Conservation (phyloP, 495 filamentous ascomycete species). For the Penicillium fimorum region DNA sequence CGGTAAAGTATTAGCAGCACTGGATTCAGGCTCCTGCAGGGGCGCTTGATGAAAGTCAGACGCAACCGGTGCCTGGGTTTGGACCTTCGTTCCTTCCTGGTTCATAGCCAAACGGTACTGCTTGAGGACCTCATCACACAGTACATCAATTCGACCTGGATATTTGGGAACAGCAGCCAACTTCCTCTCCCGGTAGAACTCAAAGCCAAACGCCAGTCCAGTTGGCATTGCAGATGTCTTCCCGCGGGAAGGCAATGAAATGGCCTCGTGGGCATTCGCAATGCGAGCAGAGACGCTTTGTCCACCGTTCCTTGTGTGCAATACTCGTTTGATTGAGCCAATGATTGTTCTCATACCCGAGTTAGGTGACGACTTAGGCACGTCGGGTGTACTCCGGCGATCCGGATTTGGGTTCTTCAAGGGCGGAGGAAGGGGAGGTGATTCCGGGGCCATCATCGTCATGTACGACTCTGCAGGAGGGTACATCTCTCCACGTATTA, state of each 20-base stretch:
- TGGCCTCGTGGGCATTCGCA: conserved; percentile 32
- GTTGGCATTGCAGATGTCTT: conserved; percentile 48
- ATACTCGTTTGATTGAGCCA: conserved; percentile 82
- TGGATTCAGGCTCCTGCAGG: conserved; percentile 3
- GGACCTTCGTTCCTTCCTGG: conserved; percentile 9
- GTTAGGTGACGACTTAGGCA: conserved; percentile 40
- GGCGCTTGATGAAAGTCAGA: conserved; percentile 11
- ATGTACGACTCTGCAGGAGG: conserved; percentile 76
- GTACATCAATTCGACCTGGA: conserved; percentile 63
- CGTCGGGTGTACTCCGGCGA: conserved; percentile 36
- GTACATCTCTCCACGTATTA: conserved; percentile 79
- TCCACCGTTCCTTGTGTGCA: conserved; percentile 63
- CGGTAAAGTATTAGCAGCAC: conserved; percentile 3
- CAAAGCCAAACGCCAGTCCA: conserved; percentile 48
- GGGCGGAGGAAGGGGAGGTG: conserved; percentile 47
- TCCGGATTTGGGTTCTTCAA: conserved; percentile 22
- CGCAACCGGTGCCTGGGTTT: conserved; percentile 7
- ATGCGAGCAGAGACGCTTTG: conserved; percentile 44
- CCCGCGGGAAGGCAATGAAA: conserved; percentile 27
- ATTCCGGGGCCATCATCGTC: conserved; percentile 63
- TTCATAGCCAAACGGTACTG: conserved; percentile 52
- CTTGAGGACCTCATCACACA: conserved; percentile 71
- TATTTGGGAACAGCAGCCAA: conserved; percentile 35
- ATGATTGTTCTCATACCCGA: conserved; percentile 81
- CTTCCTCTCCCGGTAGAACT: conserved; percentile 46